Percentiles rank a stretch among this genome's conserved stretches.
phyloP scores from a whole-genome alignment of 257 asterid species.

The Phtheirospermum japonicum region DNA sequence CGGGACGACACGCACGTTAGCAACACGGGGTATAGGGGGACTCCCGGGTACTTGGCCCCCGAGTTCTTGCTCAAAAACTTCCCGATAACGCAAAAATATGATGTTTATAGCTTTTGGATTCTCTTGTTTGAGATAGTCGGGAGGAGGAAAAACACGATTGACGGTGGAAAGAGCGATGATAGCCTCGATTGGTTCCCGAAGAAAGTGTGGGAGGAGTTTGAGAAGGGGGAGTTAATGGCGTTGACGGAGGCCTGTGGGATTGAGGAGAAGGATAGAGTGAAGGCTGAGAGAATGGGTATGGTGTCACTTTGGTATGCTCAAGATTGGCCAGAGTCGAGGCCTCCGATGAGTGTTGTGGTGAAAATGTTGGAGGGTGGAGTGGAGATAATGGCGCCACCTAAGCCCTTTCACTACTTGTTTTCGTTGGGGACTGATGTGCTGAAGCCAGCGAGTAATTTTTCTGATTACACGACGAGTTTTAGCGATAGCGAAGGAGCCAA shows the following conservation, averaged over 20 bases:
- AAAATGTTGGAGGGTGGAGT: slow-evolving; percentile 43
- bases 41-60: slow-evolving; percentile 39
- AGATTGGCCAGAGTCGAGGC: slow-evolving; percentile 33
- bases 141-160: slow-evolving; percentile 30
- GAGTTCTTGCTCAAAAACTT: slow-evolving; percentile 34
- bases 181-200: slow-evolving; percentile 38
- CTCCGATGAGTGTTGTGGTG: slow-evolving; percentile 38
- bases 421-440: slow-evolving; percentile 25
- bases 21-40: slow-evolving; percentile 31
- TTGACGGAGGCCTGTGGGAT: slow-evolving; percentile 28
- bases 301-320: slow-evolving; percentile 44
- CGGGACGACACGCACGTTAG: slow-evolving; percentile 30
- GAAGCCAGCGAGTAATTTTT: slow-evolving; percentile 22
- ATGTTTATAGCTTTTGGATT: slow-evolving; percentile 40
- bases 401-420: slow-evolving; percentile 38
- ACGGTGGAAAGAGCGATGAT: not conserved
- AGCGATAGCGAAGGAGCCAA: slow-evolving; percentile 7
- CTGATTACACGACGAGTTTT: slow-evolving; percentile 8
- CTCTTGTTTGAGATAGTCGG: slow-evolving; percentile 36
- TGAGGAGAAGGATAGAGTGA: slow-evolving; percentile 26
- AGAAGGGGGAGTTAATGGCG: slow-evolving; percentile 31
- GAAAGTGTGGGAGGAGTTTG: slow-evolving; percentile 35
- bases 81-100: slow-evolving; percentile 35
- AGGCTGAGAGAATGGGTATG: slow-evolving; percentile 33
- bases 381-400: slow-evolving; percentile 36